phyloP scores from a whole-genome alignment of 148 eudicot species.

The Cornus suecica region DNA sequence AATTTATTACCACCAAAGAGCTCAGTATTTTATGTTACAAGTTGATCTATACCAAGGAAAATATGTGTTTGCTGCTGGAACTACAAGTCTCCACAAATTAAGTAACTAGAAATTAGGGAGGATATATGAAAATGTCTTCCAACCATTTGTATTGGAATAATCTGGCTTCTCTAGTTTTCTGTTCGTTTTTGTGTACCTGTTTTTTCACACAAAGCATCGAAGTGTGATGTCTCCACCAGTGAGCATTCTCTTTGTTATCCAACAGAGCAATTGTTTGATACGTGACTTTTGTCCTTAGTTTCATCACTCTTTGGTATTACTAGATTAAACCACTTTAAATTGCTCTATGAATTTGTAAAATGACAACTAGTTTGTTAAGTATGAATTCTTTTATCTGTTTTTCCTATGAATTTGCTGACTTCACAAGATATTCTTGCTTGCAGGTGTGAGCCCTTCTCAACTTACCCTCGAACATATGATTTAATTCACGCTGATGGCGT shows the following conservation, averaged over 20 bases:
- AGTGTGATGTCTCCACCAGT: not conserved
- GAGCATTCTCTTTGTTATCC: not conserved
- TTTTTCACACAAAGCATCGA: not conserved
- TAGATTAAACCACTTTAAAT: not conserved
- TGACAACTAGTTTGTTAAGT: not conserved
- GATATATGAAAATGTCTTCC: not conserved
- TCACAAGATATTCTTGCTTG: not conserved
- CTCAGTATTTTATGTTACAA: not conserved
- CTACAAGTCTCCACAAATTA: not conserved
- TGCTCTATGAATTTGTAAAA: not conserved
- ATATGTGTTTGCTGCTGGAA: not conserved
- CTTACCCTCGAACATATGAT: slow-evolving; percentile 59
- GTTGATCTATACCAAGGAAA: not conserved
- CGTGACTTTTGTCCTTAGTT: not conserved
- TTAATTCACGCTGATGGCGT: slow-evolving; percentile 51
- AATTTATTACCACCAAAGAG: not conserved
- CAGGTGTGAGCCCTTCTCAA: slow-evolving; percentile 66
- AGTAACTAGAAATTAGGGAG: not conserved
- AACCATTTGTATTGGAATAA: not conserved
- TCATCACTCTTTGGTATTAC: not conserved
- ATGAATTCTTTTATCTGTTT: not conserved
- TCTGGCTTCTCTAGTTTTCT: not conserved
- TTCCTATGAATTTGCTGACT: not conserved
- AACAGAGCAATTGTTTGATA: too few relatives aligned
- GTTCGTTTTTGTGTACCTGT: not conserved